Evolutionary conservation across 306 rosid genomes (phyloP).

Genomic region (Inga oerstediana): DNA sequence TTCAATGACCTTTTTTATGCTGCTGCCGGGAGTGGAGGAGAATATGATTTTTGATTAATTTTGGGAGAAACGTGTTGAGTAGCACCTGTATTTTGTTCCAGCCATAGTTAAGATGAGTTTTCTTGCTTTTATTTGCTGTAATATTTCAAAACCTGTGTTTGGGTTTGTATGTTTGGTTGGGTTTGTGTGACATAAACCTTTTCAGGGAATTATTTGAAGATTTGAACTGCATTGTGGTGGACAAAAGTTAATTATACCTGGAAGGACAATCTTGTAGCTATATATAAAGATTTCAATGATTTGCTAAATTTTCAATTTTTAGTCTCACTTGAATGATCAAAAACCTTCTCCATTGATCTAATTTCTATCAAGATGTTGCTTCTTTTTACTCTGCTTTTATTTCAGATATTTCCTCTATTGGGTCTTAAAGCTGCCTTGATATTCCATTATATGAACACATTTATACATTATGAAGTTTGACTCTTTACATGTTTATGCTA

Average conservation of each 20-base stretch:
- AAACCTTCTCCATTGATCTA: too few relatives aligned
- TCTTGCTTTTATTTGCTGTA: background rate
- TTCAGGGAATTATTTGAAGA: constrained; percentile 91
- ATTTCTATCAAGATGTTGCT: too few relatives aligned
- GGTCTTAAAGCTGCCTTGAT: too few relatives aligned
- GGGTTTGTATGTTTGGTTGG: background rate
- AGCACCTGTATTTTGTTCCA: background rate
- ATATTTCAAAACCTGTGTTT: background rate
- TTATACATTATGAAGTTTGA: too few relatives aligned
- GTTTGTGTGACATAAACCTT: constrained; percentile 29
- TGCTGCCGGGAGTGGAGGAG: background rate
- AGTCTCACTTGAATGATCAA: too few relatives aligned
- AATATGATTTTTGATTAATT: background rate
- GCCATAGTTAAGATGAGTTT: background rate
- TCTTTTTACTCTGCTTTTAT: too few relatives aligned
- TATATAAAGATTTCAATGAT: too few relatives aligned
- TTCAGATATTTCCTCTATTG: too few relatives aligned
- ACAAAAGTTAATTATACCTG: constrained; percentile 87
- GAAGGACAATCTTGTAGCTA: constrained; percentile 41
- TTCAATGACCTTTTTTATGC: background rate
- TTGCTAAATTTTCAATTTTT: too few relatives aligned
- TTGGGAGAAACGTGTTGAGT: background rate
- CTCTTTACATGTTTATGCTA: too few relatives aligned
- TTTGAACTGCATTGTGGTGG: constrained; percentile 87
- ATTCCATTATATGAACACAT: too few relatives aligned